Evolutionary conservation across 805 yeast species (phyloP), one percentile per base, ranked within the genome.

Genomic region (Barnettozyma sp.): DNA sequence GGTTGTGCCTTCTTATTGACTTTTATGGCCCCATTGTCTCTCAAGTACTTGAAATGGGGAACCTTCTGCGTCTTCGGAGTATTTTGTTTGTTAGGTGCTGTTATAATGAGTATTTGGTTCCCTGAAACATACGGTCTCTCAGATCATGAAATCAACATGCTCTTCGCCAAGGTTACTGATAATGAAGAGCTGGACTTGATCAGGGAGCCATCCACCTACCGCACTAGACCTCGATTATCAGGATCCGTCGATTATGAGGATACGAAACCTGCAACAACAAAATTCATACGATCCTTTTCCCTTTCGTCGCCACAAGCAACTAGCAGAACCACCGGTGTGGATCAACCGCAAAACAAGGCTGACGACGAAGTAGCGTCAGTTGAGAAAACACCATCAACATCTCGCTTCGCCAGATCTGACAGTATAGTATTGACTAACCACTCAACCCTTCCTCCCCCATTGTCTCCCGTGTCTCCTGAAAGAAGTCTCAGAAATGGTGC

Each of bases 81-180:
- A 1, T 35, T 56, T 15, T 59, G 70, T 14, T 19, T 67, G 2
- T 16, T 48, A 6, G 61, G 69, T 5, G 44, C 59, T 0, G 22
- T 58, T 1, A 14, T 58, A 0, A 52, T 66, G 7, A 42, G 59
- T 6, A 17, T 60, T 22, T 44, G 38, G 32, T 64, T 70, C 38
- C 75, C 73, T 5, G 78, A 73, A 43, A 70, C 77, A 0, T 56
- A 53, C 42, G 57, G 49, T 2, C 38, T 57, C 16, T 35, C 39
- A 4, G 57, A 52, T 11, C 26, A 34, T 2, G 54, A 59, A 38
- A 48, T 60, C 22, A 53, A 53, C 22, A 26, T 24, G 2, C 32
- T 58, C 6, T 59, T 53, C 30, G 26, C 16, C 11, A 30, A 28
- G 6, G 19, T 17, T 17, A 10, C 13, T 10, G 18, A 18, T 7